Percentiles rank a stretch among this genome's conserved stretches.
Conservation (phyloP, 805 yeast genomes). For the Danielia oregonensis region DNA sequence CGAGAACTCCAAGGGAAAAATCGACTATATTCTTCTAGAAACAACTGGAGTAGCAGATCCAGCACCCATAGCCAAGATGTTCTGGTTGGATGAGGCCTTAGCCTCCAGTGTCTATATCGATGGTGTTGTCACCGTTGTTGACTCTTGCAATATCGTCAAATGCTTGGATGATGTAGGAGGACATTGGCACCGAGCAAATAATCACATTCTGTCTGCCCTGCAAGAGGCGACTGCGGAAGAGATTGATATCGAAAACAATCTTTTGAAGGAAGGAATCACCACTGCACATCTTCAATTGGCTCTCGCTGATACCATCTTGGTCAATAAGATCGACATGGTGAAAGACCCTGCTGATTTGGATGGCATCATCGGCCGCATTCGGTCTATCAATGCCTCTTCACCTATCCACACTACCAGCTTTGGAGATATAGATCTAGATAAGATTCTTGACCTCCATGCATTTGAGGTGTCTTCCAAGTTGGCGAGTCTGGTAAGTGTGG, state of each 20-base stretch:
- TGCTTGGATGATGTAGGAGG: slow-evolving; percentile 72
- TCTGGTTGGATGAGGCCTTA: slow-evolving; percentile 93
- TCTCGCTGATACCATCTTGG: slow-evolving; percentile 74
- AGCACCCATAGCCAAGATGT: slow-evolving; percentile 94
- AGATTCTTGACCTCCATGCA: slow-evolving; percentile 75
- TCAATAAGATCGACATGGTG: slow-evolving; percentile 71
- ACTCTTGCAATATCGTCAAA: slow-evolving; percentile 58
- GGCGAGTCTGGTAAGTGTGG: slow-evolving; percentile 11
- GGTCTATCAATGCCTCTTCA: slow-evolving; percentile 62
- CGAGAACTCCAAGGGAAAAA: slow-evolving; percentile 61
- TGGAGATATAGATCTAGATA: slow-evolving; percentile 68
- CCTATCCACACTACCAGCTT: slow-evolving; percentile 63
- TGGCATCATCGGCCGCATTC: slow-evolving; percentile 37
- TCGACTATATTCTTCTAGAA: slow-evolving; percentile 89
- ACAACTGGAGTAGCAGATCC: slow-evolving; percentile 98
- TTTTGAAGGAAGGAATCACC: slow-evolving; percentile 47
- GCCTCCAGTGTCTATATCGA: slow-evolving; percentile 83
- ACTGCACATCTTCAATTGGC: slow-evolving; percentile 91
- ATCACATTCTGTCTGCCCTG: slow-evolving; percentile 19
- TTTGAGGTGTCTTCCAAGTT: slow-evolving; percentile 45
- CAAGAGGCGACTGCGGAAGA: slow-evolving; percentile 20
- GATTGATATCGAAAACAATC: slow-evolving; percentile 31
- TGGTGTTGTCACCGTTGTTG: slow-evolving; percentile 87
- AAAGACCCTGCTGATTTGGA: slow-evolving; percentile 15
- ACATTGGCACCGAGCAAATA: slow-evolving; percentile 55